Conservation (phyloP, 495 filamentous ascomycete genomes). For the Articulospora tetracladia region DNA sequence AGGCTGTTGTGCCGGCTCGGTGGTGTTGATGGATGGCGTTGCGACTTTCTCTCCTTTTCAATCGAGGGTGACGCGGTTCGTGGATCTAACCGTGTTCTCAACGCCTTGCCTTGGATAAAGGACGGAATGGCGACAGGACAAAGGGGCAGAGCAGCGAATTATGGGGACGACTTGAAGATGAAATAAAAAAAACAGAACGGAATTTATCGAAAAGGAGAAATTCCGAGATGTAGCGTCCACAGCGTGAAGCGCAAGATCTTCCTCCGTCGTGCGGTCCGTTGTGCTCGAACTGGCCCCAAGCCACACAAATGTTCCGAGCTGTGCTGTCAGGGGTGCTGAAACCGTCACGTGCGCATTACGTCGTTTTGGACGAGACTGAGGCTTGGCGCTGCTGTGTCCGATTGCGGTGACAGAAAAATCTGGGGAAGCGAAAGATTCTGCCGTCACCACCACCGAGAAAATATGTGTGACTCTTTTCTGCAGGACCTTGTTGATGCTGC, state of each 20-base stretch:
- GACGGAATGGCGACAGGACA: neutral
- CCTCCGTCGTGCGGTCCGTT: no score
- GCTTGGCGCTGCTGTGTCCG: no score
- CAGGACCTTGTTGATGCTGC: neutral
- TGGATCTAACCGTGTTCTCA: constrained; percentile 1
- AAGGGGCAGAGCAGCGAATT: no score
- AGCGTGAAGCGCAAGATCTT: no score
- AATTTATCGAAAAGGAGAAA: no score
- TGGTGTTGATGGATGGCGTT: neutral
- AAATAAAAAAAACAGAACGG: no score
- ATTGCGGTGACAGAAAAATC: neutral
- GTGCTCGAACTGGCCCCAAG: neutral
- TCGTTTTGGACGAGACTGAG: neutral
- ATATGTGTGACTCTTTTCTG: neutral
- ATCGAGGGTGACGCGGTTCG: neutral
- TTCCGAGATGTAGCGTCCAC: no score
- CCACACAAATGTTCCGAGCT: neutral
- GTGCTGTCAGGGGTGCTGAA: neutral
- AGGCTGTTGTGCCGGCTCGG: neutral
- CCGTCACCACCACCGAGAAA: neutral
- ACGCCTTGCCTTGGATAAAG: neutral
- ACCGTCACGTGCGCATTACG: neutral
- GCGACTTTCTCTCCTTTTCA: neutral
- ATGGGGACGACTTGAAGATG: no score
- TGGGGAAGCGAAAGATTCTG: neutral